Conservation (phyloP, 1,284 basidiomycete genomes). For the Blastosporella zonata region DNA sequence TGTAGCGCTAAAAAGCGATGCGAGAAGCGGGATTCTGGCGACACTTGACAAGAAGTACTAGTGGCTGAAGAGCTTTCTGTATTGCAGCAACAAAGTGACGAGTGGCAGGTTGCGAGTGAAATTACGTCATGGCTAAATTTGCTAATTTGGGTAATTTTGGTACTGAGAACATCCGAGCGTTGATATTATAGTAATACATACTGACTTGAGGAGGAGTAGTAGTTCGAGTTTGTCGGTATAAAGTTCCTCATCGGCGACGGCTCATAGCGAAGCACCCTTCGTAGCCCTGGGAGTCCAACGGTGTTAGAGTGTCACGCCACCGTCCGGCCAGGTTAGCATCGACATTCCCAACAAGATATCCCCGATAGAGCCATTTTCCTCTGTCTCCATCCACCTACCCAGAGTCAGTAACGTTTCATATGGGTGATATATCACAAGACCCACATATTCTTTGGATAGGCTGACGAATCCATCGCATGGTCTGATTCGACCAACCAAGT, state of each 20-base stretch:
- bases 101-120: too few species aligned
- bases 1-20: too few species aligned
- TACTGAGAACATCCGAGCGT: too few species aligned
- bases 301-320: slow-evolving; percentile 73
- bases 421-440: slow-evolving; percentile 23
- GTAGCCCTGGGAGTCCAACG: slow-evolving; percentile 54
- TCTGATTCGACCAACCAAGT: slow-evolving; percentile 62
- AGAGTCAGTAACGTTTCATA: background rate
- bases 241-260: slow-evolving; percentile 52
- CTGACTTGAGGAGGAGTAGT: too few species aligned
- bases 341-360: slow-evolving; percentile 65
- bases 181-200: too few species aligned
- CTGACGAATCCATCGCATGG: slow-evolving; percentile 70
- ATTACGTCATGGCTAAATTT: too few species aligned
- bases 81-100: too few species aligned
- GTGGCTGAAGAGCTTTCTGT: too few species aligned
- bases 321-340: slow-evolving; percentile 65
- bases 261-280: slow-evolving; percentile 77
- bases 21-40: too few species aligned
- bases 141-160: too few species aligned
- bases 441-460: slow-evolving; percentile 72
- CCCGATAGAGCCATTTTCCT: slow-evolving; percentile 75
- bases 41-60: too few species aligned
- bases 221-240: too few species aligned
- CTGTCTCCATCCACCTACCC: slow-evolving; percentile 60